Percentiles rank a stretch among this genome's conserved stretches.
phyloP scores from a whole-genome alignment of 2,329 filamentous ascomycete genomes.

The Leptographium lundbergii region DNA sequence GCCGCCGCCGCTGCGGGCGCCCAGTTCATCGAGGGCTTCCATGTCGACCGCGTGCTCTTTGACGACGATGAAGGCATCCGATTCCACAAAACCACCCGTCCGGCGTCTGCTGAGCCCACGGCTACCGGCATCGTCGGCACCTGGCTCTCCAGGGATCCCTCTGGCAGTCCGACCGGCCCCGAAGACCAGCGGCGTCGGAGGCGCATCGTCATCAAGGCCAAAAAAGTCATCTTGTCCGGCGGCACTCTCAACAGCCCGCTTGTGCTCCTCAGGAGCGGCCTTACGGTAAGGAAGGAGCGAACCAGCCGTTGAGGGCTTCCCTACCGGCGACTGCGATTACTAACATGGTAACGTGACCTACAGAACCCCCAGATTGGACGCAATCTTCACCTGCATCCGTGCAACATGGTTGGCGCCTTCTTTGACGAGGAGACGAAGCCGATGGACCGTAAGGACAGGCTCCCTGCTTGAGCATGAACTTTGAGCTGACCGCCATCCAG shows the following conservation, averaged over 20 bases:
- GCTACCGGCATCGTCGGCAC: constrained; percentile 51
- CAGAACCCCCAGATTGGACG: constrained; percentile 69
- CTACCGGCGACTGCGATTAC: neutral
- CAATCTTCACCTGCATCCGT: constrained; percentile 74
- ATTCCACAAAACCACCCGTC: neutral
- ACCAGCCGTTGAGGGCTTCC: neutral
- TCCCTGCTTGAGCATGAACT: neutral
- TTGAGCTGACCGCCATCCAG: constrained; percentile 19
- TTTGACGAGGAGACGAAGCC: constrained; percentile 58
- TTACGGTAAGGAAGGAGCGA: constrained; percentile 38
- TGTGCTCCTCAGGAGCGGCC: constrained; percentile 62
- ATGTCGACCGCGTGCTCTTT: constrained; percentile 59
- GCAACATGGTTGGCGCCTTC: constrained; percentile 43
- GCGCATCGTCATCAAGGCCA: constrained; percentile 60
- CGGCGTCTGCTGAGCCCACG: neutral
- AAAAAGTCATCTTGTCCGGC: constrained; percentile 65
- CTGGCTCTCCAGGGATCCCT: constrained; percentile 60
- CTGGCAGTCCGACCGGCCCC: constrained; percentile 41
- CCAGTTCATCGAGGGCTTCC: constrained; percentile 72
- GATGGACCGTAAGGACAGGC: constrained; percentile 40
- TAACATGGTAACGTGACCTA: constrained; percentile 8
- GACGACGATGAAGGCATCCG: constrained; percentile 29
- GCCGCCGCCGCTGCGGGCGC: constrained; percentile 69
- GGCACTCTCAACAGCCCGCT: constrained; percentile 69
- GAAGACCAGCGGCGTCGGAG: constrained; percentile 36